A percentile compares a stretch with the other conserved stretches of the same genome.
These are phyloP conservation scores for Rosa multiflora DNA, from an alignment of 306 rosid species.

Conservation along the genomic window DNA sequence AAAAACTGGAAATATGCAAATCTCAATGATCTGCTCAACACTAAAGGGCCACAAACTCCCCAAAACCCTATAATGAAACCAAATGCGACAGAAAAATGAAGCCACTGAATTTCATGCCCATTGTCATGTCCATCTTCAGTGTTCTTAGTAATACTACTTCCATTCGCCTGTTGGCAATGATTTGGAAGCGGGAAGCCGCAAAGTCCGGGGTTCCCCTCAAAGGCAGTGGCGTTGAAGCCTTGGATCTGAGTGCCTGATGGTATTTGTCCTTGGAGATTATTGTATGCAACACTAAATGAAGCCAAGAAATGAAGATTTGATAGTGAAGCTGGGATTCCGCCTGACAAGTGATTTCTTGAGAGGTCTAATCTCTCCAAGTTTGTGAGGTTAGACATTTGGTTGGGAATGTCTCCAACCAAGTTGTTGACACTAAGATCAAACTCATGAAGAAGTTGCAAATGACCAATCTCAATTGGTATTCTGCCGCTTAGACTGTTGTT, in stretches of 20 bases:
- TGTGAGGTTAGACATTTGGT: neutral
- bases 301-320: neutral
- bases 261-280: neutral
- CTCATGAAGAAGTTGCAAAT: constrained; percentile 3
- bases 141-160: neutral
- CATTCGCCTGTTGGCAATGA: neutral
- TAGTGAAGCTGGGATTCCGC: neutral
- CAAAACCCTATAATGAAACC: neutral
- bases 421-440: neutral
- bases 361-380: neutral
- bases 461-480: neutral
- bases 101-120: neutral
- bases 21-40: neutral
- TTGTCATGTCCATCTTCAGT: neutral
- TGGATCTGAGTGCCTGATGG: neutral
- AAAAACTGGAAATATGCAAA: neutral
- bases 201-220: neutral
- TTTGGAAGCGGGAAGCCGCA: neutral
- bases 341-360: neutral
- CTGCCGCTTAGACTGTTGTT: neutral
- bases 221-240: neutral
- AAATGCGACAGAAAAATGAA: neutral
- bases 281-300: neutral
- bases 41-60: neutral
- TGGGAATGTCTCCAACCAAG: neutral